Base-by-base conservation (phyloP, 768 basidiomycete genomes). In the Gymnopilus dilepis region DNA sequence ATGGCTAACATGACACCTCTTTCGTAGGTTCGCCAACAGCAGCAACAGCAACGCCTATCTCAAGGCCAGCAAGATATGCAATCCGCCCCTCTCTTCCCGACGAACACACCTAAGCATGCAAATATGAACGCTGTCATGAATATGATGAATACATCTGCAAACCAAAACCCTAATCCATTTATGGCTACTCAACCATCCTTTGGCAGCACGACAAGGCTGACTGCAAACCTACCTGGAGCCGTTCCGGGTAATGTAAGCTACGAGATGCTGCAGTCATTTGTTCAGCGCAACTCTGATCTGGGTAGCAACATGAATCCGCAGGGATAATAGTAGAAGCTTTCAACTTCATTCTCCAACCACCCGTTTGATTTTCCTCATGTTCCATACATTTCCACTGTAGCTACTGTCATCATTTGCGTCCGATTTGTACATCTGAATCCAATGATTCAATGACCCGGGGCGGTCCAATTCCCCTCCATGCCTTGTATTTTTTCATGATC, bases 401-500 rank as follows among this genome's bases (percentile, higher is more conserved):
- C 19, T n/a, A 15, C 11, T 12, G 19, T 12, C 12, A 50, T 51
- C 30, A 51, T 26, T 26, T 41, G 13, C 17, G 24, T 41, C 15
- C 9, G 33, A 37, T n/a, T 51, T 50, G 57, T 30, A 34, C 13
- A 15, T 33, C 19, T 7, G 42, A 26, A 21, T 15, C 6, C 4
- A 19, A 42, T 19, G 31, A 31, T 26, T 70, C 51, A 72, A 60
- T 69, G 67, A 47, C 81, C 81, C 6, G 86, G 79, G 37, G 79
- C 72, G 61, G 74, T 85, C 64, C 85, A 78, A 61, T 78, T 80
- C 8, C 87, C 86, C 34, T 88, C 87, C 45, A 84, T 88, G n/a
- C 93, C 92, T 68, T 86, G 87, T 50, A 94, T 90, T 76, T 93
- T 94, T 62, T 87, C 82, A 66, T 97, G 95, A 71, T 97, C 95